These are phyloP conservation scores for Calycina herbarum DNA, from an alignment of 2,329 filamentous ascomycete genomes.

Conservation along the genomic window DNA sequence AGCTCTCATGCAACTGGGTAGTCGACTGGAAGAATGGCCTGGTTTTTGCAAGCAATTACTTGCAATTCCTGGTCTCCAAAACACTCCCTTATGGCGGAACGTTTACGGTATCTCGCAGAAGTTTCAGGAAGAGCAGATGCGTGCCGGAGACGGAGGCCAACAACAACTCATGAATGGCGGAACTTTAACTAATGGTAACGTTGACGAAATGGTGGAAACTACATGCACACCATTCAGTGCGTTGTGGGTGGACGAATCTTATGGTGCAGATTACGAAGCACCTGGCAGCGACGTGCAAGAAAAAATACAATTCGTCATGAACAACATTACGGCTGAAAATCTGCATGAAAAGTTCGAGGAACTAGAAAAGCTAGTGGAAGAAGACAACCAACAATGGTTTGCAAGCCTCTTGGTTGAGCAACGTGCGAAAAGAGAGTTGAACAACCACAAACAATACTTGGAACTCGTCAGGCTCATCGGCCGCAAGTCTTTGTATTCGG, in stretches of 20 bases:
- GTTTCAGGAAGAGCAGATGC: conserved; percentile 67
- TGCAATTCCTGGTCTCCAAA: conserved; percentile 77
- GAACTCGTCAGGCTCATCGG: conserved; percentile 83
- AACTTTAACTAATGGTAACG: conserved; percentile 66
- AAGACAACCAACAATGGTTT: conserved; percentile 92
- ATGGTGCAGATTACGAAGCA: conserved; percentile 70
- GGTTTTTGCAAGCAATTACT: conserved; percentile 85
- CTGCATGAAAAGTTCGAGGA: conserved; percentile 81
- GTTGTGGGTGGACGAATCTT: conserved; percentile 71
- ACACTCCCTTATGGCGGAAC: conserved; percentile 63
- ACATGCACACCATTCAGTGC: conserved; percentile 73
- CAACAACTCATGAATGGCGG: conserved; percentile 46
- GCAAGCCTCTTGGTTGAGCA: conserved; percentile 93
- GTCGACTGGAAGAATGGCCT: conserved; percentile 89
- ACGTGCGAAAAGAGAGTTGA: conserved; percentile 94
- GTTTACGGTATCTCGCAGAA: conserved; percentile 48
- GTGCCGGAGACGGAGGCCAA: conserved; percentile 46
- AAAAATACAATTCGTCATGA: conserved; percentile 91
- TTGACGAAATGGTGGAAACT: conserved; percentile 65
- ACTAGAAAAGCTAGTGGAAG: conserved; percentile 73
- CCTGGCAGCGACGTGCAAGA: conserved; percentile 84
- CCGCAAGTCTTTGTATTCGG: conserved; percentile 75
- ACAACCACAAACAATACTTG: conserved; percentile 91
- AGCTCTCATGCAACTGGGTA: conserved; percentile 84
- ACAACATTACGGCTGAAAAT: conserved; percentile 92